A percentile compares a stretch with the other conserved stretches of the same genome.
Conservation (phyloP, 495 filamentous ascomycete species). For the Evernia prunastri region DNA sequence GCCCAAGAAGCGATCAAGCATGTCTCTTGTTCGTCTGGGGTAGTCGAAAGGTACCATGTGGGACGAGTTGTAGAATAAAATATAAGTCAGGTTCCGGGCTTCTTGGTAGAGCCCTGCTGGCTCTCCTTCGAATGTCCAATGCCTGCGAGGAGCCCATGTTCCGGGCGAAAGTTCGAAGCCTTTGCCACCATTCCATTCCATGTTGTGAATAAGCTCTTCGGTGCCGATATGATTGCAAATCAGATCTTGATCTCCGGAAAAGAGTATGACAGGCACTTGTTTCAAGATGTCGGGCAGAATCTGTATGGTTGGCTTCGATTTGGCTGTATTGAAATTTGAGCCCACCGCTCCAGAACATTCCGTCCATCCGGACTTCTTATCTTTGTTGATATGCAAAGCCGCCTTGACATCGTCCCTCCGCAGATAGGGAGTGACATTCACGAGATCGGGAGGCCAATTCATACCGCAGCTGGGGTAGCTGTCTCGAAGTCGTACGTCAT, state of each 20-base stretch:
- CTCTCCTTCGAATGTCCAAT: constrained; percentile 93
- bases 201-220: constrained; percentile 81
- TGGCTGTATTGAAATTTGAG: constrained; percentile 54
- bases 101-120: constrained; percentile 87
- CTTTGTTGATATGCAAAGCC: constrained; percentile 75
- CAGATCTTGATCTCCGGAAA: constrained; percentile 87
- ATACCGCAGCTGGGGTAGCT: constrained; percentile 73
- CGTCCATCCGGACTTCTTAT: constrained; percentile 80
- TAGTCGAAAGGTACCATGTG: constrained; percentile 98
- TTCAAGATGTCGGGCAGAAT: constrained; percentile 72
- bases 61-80: constrained; percentile 88
- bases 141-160: constrained; percentile 80
- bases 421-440: constrained; percentile 71
- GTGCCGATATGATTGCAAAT: constrained; percentile 98
- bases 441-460: constrained; percentile 90
- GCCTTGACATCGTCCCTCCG: constrained; percentile 68
- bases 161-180: constrained; percentile 89
- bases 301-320: constrained; percentile 64
- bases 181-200: constrained; percentile 83
- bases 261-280: constrained; percentile 68
- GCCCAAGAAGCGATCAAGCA: constrained; percentile 93
- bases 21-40: constrained; percentile 79
- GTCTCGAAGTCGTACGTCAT: constrained; percentile 81
- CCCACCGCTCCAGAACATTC: constrained; percentile 82
- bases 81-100: constrained; percentile 91